Conservation (phyloP, 352 stramenopile species). For the Globisporangium heterothallicum region DNA sequence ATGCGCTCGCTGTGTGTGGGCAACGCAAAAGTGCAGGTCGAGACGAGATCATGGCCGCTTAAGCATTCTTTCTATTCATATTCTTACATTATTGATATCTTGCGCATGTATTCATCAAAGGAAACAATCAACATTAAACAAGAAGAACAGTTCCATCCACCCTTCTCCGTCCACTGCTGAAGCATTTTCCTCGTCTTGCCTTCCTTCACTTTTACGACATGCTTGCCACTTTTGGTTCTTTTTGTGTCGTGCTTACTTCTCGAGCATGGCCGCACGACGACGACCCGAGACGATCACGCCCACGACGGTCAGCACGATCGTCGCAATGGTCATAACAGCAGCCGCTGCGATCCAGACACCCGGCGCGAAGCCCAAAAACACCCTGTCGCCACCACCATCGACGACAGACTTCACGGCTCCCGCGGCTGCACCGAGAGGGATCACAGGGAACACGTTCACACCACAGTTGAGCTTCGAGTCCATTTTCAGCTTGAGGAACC, state of each 20-base stretch:
- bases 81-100: too few species aligned
- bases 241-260: conserved; percentile 3
- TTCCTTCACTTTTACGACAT: neutral
- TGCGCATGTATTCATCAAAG: too few species aligned
- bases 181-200: too few species aligned
- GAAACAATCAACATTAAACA: neutral
- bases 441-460: conserved; percentile 67
- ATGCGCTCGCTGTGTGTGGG: too few species aligned
- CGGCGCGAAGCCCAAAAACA: conserved; percentile 30
- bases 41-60: too few species aligned
- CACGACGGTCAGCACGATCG: conserved; percentile 14
- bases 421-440: conserved; percentile 47
- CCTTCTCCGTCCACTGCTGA: neutral
- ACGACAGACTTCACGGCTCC: conserved; percentile 36
- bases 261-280: conserved; percentile 17
- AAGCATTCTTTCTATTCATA: too few species aligned
- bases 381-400: conserved; percentile 38
- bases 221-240: neutral
- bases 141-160: neutral
- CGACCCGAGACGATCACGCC: conserved; percentile 21
- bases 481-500: conserved; percentile 54
- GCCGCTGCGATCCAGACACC: conserved; percentile 22
- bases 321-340: conserved; percentile 17
- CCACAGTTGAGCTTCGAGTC: conserved; percentile 79
- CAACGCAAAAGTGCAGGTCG: too few species aligned